Base-by-base conservation (phyloP, 2,329 filamentous ascomycete species). In the Stenocarpella maydis region DNA sequence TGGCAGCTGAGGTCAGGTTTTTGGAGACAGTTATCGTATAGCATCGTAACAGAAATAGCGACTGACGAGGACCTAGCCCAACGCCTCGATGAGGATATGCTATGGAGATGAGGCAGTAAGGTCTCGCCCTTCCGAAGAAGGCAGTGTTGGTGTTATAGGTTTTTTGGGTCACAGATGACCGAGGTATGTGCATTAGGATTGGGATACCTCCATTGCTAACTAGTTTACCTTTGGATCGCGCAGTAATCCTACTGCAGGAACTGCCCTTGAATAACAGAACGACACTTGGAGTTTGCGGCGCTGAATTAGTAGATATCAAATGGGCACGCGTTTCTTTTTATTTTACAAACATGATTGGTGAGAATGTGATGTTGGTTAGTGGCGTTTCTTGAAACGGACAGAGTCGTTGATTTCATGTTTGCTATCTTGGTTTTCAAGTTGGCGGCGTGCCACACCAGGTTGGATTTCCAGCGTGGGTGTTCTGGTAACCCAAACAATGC, bases 281-380 rank as follows among this genome's bases (percentile, higher is more conserved):
- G 21, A 61, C 26, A 61, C 12, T 6, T 31, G 58, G 58, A 63
- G 58, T 63, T 63, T 63, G 58, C 37, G 58, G 58, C 58, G 58
- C 58, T n/a, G n/a, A n/a, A n/a, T n/a, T n/a, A n/a, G 34, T 26
- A 28, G 17, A 39, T 49, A 37, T 63, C 28, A 49, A 49, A 37
- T 63, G 43, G 55, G 28, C 58, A 49, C 28, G 24, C 28, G 58
- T 9, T 34, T 34, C 31, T 34, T 34, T 9, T 9, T 34, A 4
- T 9, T 34, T 34, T 9, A 34, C 31, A 34, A 9, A 4, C 31
- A 34, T 9, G 9, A 9, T 34, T 4, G 9, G 4, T 34, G 4
- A 34, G 31, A 9, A 45, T 61, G 41, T 61, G 24, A 34, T 47
- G 41, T 31, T 26, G 8, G 37, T 61, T 21, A 26, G 10, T 14